Base-by-base conservation (phyloP, 2,329 filamentous ascomycete species). In the Diaporthe citriasiana region DNA sequence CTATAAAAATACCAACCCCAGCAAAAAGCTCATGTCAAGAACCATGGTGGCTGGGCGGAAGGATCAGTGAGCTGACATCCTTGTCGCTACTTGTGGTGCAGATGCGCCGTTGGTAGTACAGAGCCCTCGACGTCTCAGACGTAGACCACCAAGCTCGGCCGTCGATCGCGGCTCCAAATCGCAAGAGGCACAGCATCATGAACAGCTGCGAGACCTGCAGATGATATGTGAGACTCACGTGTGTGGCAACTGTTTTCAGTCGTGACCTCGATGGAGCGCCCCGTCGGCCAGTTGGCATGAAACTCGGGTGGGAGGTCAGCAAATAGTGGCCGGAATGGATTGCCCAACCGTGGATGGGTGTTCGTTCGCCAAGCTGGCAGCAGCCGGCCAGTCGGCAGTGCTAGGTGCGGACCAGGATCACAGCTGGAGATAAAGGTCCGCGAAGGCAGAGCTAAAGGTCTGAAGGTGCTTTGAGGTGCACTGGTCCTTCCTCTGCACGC, bases 341-440 rank as follows among this genome's bases (percentile, higher is more conserved):
- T 51, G 63, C 13, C n/a, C n/a, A 17, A 63, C 53, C 33, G n/a
- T 19, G 22, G 45, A 33, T 68, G 60, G 63, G n/a, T n/a, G n/a
- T n/a, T n/a, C 35, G 40, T 68, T 68, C 63, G 63, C 63, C 63
- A 68, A 68, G 63, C 33, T 68, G 63, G 63, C 45, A 53, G 47
- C 63, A 68, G 30, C 60, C 60, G 45, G 60, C 60, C 22, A 35
- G 45, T 27, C n/a, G 13, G 30, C 22, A 38, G 19, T n/a, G 59
- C 59, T 17, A n/a, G 7, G 19, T 50, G 22, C 30, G 45, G 63
- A 27, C 63, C 63, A 53, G 63, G 63, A 53, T 68, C 33, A 68
- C 45, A 68, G 63, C 63, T 68, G 63, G 63, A 53, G 63, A 22
- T 47, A 12, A n/a, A 50, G 60, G 15, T 50, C 30, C 22, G 60